Base-by-base conservation (phyloP, 805 yeast genomes). In the Candida manassasensis region DNA sequence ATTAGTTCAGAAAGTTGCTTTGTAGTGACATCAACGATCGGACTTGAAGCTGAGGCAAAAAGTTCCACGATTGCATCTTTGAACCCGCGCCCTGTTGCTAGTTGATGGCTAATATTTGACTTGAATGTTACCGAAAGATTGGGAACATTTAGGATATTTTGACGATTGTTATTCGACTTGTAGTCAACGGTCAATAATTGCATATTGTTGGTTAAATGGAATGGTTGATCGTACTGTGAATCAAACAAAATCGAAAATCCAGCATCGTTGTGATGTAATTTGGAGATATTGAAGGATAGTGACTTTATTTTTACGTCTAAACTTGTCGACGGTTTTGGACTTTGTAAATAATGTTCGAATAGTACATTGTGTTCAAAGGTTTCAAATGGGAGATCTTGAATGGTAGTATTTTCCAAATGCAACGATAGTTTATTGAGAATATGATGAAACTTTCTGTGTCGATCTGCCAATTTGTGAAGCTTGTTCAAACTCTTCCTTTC, bases 201-300 rank as follows among this genome's bases (percentile, higher is more conserved):
- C 1, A 62, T 35, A 1, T 69, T 55, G 6, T 49, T 40, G 7
- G 63, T 53, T 21, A 57, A 40, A 29, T 66, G 65, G 15, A 63
- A 40, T 2, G 72, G 71, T 6, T 35, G 36, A 35, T 64, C 69
- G 3, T 36, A 29, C 2, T 37, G 27, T 2, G 59, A 45, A 32
- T 59, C 53, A 43, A 67, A 67, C 12, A 63, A 46, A 4, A 59
- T 58, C 27, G 63, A 64, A 41, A 57, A 67, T 1, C 72, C 73
- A 3, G 72, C 69, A 32, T 67, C 26, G 39, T 47, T 35, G 22
- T 47, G 15, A 27, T 39, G 26, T 24, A 61, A 28, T 36, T 52
- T 44, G 36, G 32, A 43, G 33, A 41, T 48, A 45, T 42, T 66
- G 28, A 44, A 55, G 27, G 45, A 57, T 11, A 52, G 34, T 1